Conservation (phyloP, 768 basidiomycete genomes). For the Mycena polygramma region DNA sequence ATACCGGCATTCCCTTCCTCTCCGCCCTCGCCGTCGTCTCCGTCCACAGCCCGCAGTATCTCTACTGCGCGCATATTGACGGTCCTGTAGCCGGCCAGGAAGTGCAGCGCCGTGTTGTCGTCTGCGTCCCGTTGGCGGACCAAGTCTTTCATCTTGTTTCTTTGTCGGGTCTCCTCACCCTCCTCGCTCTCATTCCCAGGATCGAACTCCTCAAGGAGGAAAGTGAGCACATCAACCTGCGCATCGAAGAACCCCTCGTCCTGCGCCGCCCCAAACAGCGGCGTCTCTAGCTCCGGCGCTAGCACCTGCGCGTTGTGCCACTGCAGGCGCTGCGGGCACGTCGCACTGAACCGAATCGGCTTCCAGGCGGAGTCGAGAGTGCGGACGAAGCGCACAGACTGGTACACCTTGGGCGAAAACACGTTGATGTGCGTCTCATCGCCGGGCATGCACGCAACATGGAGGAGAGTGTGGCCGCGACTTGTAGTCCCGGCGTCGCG, state of each 20-base stretch:
- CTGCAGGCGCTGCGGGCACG: slow-evolving; percentile 8
- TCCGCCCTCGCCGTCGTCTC: neutral
- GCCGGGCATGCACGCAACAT: slow-evolving; percentile 15
- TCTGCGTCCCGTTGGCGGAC: slow-evolving; percentile 16
- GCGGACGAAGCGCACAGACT: slow-evolving; percentile 10
- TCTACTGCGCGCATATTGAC: slow-evolving; percentile 22
- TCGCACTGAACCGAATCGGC: slow-evolving; percentile 11
- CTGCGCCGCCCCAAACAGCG: slow-evolving; percentile 15
- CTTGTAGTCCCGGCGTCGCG: slow-evolving; percentile 4
- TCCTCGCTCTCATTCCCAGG: neutral
- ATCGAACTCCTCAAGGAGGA: slow-evolving; percentile 3
- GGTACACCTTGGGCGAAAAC: slow-evolving; percentile 18
- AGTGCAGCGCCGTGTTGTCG: slow-evolving; percentile 24
- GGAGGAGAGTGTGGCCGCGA: slow-evolving; percentile 17
- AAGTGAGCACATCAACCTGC: slow-evolving; percentile 9
- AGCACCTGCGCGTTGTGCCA: neutral
- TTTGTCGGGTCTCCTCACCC: neutral
- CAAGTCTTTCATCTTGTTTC: slow-evolving; percentile 9
- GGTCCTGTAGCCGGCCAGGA: slow-evolving; percentile 11
- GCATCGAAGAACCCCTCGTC: slow-evolving; percentile 20
- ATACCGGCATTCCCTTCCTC: neutral
- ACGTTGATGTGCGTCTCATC: slow-evolving; percentile 21
- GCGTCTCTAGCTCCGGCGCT: neutral
- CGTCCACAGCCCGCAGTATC: slow-evolving; percentile 18
- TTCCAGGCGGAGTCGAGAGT: slow-evolving; percentile 13